Evolutionary conservation across 352 stramenopile genomes (phyloP).

Genomic region (Pythium periplocum): DNA sequence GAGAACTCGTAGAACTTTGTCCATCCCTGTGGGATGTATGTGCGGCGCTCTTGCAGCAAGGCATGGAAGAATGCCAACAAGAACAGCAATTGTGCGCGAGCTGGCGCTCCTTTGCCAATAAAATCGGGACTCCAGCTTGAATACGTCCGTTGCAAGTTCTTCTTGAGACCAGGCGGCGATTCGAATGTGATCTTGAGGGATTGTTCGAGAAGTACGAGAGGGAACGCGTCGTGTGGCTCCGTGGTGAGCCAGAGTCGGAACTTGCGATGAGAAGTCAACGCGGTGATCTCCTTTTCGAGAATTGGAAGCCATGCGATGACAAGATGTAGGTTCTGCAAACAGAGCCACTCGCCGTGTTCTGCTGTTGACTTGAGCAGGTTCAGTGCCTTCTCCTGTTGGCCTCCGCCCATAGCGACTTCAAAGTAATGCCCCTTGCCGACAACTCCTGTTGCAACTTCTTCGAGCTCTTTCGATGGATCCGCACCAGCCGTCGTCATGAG

Average conservation of each 20-base stretch:
- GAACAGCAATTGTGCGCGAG: slow-evolving; percentile 78
- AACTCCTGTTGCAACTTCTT: slow-evolving; percentile 83
- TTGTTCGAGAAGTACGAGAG: slow-evolving; percentile 88
- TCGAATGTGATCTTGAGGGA: slow-evolving; percentile 95
- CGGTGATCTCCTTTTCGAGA: slow-evolving; percentile 89
- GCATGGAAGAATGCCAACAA: slow-evolving; percentile 90
- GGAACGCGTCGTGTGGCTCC: slow-evolving; percentile 89
- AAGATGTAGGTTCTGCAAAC: slow-evolving; percentile 95
- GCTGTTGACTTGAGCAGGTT: slow-evolving; percentile 69
- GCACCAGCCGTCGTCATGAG: slow-evolving; percentile 91
- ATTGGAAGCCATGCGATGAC: slow-evolving; percentile 91
- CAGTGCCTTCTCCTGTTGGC: slow-evolving; percentile 90
- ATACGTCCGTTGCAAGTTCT: slow-evolving; percentile 93
- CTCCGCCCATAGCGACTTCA: slow-evolving; percentile 93
- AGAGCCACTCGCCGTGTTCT: slow-evolving; percentile 91
- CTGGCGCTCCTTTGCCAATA: slow-evolving; percentile 32
- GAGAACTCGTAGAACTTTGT: slow-evolving; percentile 97
- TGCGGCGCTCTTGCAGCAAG: slow-evolving; percentile 78
- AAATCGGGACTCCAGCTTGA: slow-evolving; percentile 81
- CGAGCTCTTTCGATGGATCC: slow-evolving; percentile 91
- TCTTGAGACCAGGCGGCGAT: slow-evolving; percentile 93
- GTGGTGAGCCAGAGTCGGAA: slow-evolving; percentile 96
- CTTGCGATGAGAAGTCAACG: slow-evolving; percentile 60
- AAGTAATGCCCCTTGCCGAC: slow-evolving; percentile 90
- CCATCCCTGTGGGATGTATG: slow-evolving; percentile 94